Conservation (phyloP, 768 basidiomycete species). For the Polyporus arcularius region DNA sequence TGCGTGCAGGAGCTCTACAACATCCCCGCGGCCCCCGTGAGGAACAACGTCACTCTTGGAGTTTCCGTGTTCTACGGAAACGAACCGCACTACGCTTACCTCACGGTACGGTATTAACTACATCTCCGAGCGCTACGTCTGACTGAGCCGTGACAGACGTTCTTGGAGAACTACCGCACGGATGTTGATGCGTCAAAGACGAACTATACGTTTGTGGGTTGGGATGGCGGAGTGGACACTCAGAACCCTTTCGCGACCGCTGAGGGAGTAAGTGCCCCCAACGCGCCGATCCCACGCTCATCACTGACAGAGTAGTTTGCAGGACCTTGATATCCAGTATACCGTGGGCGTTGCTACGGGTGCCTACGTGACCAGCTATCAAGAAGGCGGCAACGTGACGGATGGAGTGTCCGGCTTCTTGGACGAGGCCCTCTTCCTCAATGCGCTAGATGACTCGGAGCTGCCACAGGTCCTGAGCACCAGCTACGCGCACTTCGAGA, state of each 20-base stretch:
- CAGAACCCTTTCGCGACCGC: conserved; percentile 25
- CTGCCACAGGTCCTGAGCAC: conserved; percentile 35
- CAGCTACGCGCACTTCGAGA: conserved; percentile 34
- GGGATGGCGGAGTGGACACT: conserved; percentile 31
- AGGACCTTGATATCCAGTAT: conserved; percentile 37
- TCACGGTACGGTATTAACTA: conserved; percentile 34
- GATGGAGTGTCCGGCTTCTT: conserved; percentile 34
- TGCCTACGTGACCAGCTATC: conserved; percentile 33
- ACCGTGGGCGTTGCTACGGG: conserved; percentile 34
- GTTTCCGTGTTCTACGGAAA: conserved; percentile 31
- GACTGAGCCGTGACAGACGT: conserved; percentile 9
- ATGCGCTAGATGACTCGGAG: conserved; percentile 35
- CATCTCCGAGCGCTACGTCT: conserved; percentile 1
- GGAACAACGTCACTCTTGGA: conserved; percentile 23
- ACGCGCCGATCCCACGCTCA: neutral
- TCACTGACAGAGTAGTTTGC: conserved; percentile 5
- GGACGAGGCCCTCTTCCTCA: conserved; percentile 36
- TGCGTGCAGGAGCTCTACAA: conserved; percentile 32
- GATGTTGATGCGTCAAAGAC: conserved; percentile 23
- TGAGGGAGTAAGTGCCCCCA: conserved; percentile 25
- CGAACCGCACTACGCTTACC: conserved; percentile 18
- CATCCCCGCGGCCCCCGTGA: conserved; percentile 7
- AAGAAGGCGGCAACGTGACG: conserved; percentile 28
- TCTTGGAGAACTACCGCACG: conserved; percentile 29
- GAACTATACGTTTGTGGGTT: conserved; percentile 26